Base-by-base conservation (phyloP, 2,329 filamentous ascomycete genomes). In the Kalmusia sp. region DNA sequence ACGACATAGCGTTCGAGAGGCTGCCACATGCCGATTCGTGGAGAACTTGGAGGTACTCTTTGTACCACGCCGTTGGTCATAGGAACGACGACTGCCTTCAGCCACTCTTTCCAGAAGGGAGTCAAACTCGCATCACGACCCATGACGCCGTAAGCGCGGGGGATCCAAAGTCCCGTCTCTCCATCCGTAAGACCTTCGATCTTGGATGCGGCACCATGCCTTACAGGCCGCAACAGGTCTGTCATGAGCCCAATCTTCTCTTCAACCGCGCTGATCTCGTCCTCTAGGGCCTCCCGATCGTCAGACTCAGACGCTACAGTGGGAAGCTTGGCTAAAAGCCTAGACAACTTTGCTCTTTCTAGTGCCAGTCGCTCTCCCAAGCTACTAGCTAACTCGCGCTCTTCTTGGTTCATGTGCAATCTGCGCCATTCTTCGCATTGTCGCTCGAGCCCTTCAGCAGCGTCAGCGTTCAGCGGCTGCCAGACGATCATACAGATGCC, bases 211-310 rank as follows among this genome's bases (percentile, higher is more conserved):
- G 95, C 95, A 30, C 92, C 95, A 73, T 98, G 95, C 62, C 95
- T 85, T 63, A 99, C 86, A 14, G 95, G 95, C 54, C 93, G 86
- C 61, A 99, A 79, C 77, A 99, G 89, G 75, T 99, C 95, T 1
- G 93, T 92, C 95, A 99, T 99, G 49, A 99, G 81, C 27, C 87
- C 86, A 65, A 99, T 99, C 77, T 97, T 98, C 78, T 99, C 95
- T 76, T 99, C 95, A 7, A 97, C 93, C 0, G 90, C 84, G 69
- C 93, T 96, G 71, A 99, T 99, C 68, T 97, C 87, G 52, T 98
- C 95, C 70, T 98, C 95, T 22, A 99, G 80, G 28, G 82, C 80
- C 63, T 99, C 95, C 65, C 95, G 86, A 48, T 88, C 92, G 4
- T 85, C 78, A 0, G 92, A 93, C 1, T 92, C 93, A 6, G 92